phyloP scores from a whole-genome alignment of 2,329 filamentous ascomycete species.

The Amauroascus verrucosus region DNA sequence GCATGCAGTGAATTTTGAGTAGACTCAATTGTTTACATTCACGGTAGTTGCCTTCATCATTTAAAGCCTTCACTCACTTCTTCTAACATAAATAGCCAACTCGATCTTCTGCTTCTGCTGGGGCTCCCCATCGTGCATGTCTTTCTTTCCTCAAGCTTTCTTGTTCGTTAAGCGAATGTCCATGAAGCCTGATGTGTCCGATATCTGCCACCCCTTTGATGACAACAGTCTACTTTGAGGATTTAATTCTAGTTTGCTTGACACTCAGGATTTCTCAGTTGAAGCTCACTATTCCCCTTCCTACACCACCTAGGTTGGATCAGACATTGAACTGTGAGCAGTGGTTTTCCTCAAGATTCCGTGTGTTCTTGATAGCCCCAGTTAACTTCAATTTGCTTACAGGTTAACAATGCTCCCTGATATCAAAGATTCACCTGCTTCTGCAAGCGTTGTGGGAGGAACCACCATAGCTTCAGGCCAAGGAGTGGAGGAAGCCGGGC shows the following conservation, averaged over 20 bases:
- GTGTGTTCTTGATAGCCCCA: neutral
- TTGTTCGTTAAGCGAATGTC: neutral
- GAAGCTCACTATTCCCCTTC: too few species aligned
- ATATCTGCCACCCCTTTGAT: neutral
- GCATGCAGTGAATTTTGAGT: neutral
- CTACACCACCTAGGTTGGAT: too few species aligned
- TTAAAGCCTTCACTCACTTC: neutral
- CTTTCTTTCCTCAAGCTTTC: neutral
- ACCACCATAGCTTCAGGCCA: neutral
- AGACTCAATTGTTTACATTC: neutral
- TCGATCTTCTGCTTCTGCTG: neutral
- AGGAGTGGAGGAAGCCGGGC: neutral
- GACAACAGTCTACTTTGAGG: neutral
- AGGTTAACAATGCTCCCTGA: neutral
- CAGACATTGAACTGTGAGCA: too few species aligned
- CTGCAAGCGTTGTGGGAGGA: neutral
- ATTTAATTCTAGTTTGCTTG: neutral
- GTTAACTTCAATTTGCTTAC: neutral
- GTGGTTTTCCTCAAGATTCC: too few species aligned
- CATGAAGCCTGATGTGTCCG: neutral
- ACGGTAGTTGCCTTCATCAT: neutral
- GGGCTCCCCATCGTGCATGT: neutral
- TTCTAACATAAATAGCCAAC: neutral
- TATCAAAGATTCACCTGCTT: neutral
- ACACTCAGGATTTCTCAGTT: neutral